Base-by-base conservation (phyloP, 2,329 filamentous ascomycete species). In the Clarireedia monteithiana region DNA sequence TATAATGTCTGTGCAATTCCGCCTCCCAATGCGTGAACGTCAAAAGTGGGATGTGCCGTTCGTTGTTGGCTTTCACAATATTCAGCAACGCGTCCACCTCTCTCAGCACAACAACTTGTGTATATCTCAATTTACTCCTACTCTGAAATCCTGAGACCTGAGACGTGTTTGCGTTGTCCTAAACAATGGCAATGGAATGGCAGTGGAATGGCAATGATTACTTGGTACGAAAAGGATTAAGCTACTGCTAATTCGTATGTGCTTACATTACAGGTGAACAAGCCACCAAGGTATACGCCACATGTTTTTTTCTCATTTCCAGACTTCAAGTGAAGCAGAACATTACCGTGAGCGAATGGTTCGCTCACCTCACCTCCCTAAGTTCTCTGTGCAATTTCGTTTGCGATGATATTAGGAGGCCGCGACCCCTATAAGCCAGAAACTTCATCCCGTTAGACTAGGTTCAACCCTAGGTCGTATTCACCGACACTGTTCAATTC, bases 271-370 rank as follows among this genome's bases (percentile, higher is more conserved):
- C 17, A 20, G 39, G 39, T 34, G 5, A 34, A 34, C 20, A 20
- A 20, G 0, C 30, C 10, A 42, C 9, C 17, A 46, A 10, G 20
- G n/a, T 46, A 6, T 46, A 46, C 20, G 6, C 6, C 14, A 34
- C 15, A 39, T 55, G 23, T 36, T 6, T 38, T 55, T 20, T 49
- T 17, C 17, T 26, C 17, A 24, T 36, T 40, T 14, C 36, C 15
- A 20, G n/a, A 42, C 53, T 55, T 50, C 53, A 44, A 50, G 53
- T 44, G 53, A 55, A 50, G 53, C 30, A 30, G 27, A 48, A 14
- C 20, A 26, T 46, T 12, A 23, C 42, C 42, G 17, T 26, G 23
- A 6, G 23, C 12, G 10, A 46, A 23, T 5, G 24, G 20, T 20
- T 20, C 20, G 20, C 20, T 20, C 20, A 20, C 20, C 20, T 20